These are phyloP conservation scores for Aspergillus ochraceus DNA, from an alignment of 2,329 filamentous ascomycete genomes.

Conservation along the genomic window DNA sequence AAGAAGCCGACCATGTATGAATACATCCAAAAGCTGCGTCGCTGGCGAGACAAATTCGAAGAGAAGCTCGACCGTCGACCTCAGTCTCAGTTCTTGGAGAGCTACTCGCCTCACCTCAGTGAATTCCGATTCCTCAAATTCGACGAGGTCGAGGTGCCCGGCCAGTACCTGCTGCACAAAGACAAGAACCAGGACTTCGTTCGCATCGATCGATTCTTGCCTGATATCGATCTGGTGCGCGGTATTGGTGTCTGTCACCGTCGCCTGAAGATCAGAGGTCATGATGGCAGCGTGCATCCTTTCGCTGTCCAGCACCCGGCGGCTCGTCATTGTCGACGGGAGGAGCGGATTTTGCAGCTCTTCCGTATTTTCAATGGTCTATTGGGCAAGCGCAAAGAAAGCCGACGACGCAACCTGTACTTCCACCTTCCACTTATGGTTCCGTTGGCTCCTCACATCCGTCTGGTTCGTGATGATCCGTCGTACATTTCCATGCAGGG, in stretches of 20 bases:
- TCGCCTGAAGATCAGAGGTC: constrained; percentile 90
- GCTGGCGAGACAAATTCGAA: constrained; percentile 97
- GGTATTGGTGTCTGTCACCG: constrained; percentile 89
- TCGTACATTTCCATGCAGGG: constrained; percentile 93
- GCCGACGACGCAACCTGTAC: constrained; percentile 85
- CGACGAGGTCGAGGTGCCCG: constrained; percentile 96
- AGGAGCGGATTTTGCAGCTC: constrained; percentile 91
- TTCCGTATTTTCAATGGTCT: constrained; percentile 98
- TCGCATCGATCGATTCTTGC: constrained; percentile 93
- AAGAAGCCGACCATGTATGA: constrained; percentile 97
- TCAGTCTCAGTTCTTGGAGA: constrained; percentile 73
- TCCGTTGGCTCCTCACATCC: constrained; percentile 88
- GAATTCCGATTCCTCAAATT: constrained; percentile 98
- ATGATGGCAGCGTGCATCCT: constrained; percentile 94
- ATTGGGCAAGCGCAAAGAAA: constrained; percentile 90
- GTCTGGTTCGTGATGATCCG: constrained; percentile 92
- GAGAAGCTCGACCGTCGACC: constrained; percentile 89
- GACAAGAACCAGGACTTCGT: constrained; percentile 99
- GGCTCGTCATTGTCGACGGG: constrained; percentile 84
- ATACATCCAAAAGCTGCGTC: constrained; percentile 94
- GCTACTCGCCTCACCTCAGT: constrained; percentile 85
- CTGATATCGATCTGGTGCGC: constrained; percentile 88
- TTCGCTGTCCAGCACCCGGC: constrained; percentile 97
- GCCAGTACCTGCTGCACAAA: constrained; percentile 94
- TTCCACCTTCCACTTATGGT: constrained; percentile 97